A percentile compares a stretch with the other conserved stretches of the same genome.
Evolutionary conservation across 805 yeast species (phyloP).

Genomic region (Candida ulmi): DNA sequence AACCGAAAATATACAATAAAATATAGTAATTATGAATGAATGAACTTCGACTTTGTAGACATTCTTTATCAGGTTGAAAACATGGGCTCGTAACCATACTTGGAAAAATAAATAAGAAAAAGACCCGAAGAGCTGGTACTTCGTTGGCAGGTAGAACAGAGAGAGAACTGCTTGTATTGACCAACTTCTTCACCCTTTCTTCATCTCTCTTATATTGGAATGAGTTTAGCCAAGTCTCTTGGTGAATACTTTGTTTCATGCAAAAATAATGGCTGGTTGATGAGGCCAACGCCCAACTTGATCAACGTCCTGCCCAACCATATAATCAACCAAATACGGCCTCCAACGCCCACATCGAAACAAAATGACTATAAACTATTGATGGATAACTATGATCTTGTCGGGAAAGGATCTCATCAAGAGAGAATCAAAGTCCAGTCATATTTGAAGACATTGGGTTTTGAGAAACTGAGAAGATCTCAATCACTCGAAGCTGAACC

Average conservation of each 20-base stretch:
- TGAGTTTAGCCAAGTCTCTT: slow-evolving; percentile 7
- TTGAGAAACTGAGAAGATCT: slow-evolving; percentile 22
- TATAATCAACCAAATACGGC: not conserved
- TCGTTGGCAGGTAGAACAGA: too few relatives aligned
- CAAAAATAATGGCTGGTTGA: slow-evolving; percentile 7
- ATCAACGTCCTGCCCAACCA: slow-evolving; percentile 1
- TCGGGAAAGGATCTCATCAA: slow-evolving; percentile 27
- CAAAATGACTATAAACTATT: slow-evolving; percentile 4
- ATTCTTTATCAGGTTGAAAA: not conserved
- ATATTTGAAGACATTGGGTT: slow-evolving; percentile 23
- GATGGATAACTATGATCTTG: slow-evolving; percentile 9
- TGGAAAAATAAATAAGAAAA: too few relatives aligned
- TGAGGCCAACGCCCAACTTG: not conserved
- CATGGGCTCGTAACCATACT: too few relatives aligned
- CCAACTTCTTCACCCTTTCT: too few relatives aligned
- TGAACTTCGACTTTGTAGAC: not conserved
- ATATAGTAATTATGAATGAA: too few relatives aligned
- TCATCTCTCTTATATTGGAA: too few relatives aligned
- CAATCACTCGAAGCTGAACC: slow-evolving; percentile 7
- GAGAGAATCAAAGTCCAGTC: slow-evolving; percentile 23
- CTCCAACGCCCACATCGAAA: not conserved
- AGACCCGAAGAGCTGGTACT: too few relatives aligned
- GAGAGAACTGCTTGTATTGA: too few relatives aligned
- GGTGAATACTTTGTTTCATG: slow-evolving; percentile 7
- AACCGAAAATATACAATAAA: too few relatives aligned